A percentile compares a stretch with the other conserved stretches of the same genome.
Evolutionary conservation across 768 basidiomycete genomes (phyloP).

Genomic region (Termitomyces heimii): DNA sequence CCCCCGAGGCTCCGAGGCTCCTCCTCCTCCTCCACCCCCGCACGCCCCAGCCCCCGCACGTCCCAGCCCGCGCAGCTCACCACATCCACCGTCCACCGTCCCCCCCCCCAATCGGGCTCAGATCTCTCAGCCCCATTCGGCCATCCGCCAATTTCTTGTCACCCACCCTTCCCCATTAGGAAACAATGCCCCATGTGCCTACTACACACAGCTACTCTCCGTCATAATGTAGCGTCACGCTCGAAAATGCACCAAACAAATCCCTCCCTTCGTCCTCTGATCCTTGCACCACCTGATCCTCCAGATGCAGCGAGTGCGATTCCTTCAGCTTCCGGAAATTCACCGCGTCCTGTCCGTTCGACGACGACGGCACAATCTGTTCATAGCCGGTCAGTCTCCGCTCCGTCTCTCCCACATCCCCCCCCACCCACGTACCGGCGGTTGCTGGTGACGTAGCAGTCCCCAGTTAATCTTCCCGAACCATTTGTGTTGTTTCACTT

Average conservation of each 20-base stretch:
- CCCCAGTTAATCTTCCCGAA: conserved; percentile 97
- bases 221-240: conserved; percentile 84
- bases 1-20: conserved; percentile 36
- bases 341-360: conserved; percentile 75
- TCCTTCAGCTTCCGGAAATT: conserved; percentile 92
- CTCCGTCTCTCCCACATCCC: not conserved
- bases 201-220: conserved; percentile 31
- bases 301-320: conserved; percentile 86
- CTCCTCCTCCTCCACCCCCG: no score
- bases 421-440: conserved; percentile 56
- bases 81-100: no score
- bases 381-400: conserved; percentile 15
- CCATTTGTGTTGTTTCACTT: conserved; percentile 99
- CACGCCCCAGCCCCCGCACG: not conserved
- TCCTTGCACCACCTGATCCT: conserved; percentile 45
- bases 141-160: conserved; percentile 20
- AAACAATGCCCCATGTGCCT: conserved; percentile 11
- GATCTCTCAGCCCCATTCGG: conserved; percentile 21
- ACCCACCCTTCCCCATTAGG: conserved; percentile 18
- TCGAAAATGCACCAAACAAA: conserved; percentile 83
- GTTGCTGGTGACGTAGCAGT: conserved; percentile 83
- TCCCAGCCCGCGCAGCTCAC: no score
- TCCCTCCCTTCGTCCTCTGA: conserved; percentile 43
- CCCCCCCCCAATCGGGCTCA: conserved; percentile 18
- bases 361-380: conserved; percentile 77